These are phyloP conservation scores for Acidomyces sp. DNA, from an alignment of 495 filamentous ascomycete genomes.

Conservation along the genomic window DNA sequence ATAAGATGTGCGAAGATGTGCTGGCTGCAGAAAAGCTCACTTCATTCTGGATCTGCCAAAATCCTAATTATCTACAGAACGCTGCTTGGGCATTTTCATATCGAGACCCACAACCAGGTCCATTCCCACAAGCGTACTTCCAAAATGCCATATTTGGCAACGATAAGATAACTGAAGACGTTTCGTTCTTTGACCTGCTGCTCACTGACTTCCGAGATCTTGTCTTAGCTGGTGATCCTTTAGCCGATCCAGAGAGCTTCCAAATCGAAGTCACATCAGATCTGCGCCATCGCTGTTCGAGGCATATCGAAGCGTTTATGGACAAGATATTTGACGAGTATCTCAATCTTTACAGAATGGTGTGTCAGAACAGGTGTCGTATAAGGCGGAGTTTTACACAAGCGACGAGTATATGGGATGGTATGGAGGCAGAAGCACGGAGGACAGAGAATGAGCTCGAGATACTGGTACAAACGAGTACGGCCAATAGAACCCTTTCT, in stretches of 20 bases:
- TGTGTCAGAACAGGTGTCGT: constrained; percentile 83
- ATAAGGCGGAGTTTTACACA: constrained; percentile 75
- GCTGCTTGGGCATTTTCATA: constrained; percentile 49
- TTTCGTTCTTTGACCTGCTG: constrained; percentile 59
- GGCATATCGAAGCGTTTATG: constrained; percentile 68
- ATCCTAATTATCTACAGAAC: constrained; percentile 45
- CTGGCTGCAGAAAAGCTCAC: constrained; percentile 32
- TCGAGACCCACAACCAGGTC: constrained; percentile 65
- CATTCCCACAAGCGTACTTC: constrained; percentile 71
- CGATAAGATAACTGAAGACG: constrained; percentile 42
- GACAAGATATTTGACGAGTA: constrained; percentile 60
- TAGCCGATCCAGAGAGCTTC: constrained; percentile 62
- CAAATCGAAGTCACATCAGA: constrained; percentile 59
- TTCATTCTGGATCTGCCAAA: constrained; percentile 35
- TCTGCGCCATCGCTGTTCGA: constrained; percentile 60
- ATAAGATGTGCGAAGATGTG: constrained; percentile 60
- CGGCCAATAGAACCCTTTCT: constrained; percentile 30
- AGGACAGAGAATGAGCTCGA: constrained; percentile 7
- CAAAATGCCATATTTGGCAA: constrained; percentile 64
- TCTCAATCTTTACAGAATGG: constrained; percentile 63
- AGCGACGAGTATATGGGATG: constrained; percentile 69
- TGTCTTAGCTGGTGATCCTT: constrained; percentile 54
- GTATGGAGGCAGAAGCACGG: constrained; percentile 56
- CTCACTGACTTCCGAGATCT: constrained; percentile 66
- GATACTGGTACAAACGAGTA: background rate